Conservation (phyloP, 140 eudicot species). For the Oenanthe javanica region DNA sequence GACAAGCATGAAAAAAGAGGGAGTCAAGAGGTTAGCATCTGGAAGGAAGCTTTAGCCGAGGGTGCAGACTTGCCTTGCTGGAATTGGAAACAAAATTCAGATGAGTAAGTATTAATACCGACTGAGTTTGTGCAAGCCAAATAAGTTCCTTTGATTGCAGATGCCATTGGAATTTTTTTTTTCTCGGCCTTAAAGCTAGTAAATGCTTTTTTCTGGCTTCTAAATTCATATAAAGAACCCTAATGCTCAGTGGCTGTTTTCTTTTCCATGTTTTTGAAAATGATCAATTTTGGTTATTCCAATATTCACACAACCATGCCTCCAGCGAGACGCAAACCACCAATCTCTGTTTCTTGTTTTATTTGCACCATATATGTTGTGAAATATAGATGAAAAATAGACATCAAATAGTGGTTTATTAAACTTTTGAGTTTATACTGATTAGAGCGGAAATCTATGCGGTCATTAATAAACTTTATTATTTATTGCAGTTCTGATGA, state of each 20-base stretch:
- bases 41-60: background rate
- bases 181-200: background rate
- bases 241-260: too few species aligned
- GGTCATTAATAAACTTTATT: background rate
- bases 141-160: too few species aligned
- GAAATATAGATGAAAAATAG: background rate
- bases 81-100: background rate
- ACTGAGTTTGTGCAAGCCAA: background rate
- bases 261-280: background rate
- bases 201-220: too few species aligned
- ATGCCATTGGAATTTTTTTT: background rate
- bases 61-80: background rate
- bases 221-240: too few species aligned
- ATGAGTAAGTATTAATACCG: background rate
- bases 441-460: background rate
- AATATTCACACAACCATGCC: too few species aligned
- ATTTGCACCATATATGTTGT: background rate
- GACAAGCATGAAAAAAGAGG: background rate
- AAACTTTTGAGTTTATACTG: background rate
- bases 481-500: background rate
- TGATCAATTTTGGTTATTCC: too few species aligned
- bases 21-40: background rate
- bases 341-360: background rate
- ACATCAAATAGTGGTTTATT: background rate
- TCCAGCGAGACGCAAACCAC: background rate